Conservation (phyloP, 2,329 filamentous ascomycete species). For the Blastomyces emzantsi region DNA sequence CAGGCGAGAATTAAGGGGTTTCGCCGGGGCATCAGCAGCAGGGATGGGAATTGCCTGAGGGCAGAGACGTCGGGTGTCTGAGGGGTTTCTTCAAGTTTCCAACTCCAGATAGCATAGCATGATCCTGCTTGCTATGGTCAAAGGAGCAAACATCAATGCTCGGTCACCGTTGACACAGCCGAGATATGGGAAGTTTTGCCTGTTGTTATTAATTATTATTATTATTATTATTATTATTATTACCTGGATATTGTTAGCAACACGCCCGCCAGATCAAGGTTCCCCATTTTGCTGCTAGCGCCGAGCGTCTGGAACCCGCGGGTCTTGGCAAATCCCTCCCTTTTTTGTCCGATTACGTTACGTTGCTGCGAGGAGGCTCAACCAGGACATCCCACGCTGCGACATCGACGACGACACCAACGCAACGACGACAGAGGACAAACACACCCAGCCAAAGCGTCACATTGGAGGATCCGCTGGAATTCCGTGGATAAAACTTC, state of each 20-base stretch:
- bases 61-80: not conserved
- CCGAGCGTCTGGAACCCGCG: not conserved
- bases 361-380: not conserved
- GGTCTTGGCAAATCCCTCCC: conserved; percentile 1
- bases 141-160: not conserved
- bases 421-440: too few species aligned
- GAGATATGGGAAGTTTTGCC: not conserved
- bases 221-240: too few species aligned
- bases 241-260: too few species aligned
- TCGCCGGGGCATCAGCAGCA: not conserved
- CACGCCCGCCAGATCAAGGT: too few species aligned
- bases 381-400: not conserved
- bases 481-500: not conserved
- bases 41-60: not conserved
- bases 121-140: not conserved
- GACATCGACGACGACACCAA: not conserved
- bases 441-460: not conserved
- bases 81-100: too few species aligned
- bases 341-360: conserved; percentile 1
- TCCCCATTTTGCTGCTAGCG: not conserved
- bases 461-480: not conserved
- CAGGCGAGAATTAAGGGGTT: not conserved
- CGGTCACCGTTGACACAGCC: not conserved
- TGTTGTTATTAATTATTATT: too few species aligned
- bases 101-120: not conserved